Evolutionary conservation across 2,329 filamentous ascomycete genomes (phyloP).

Genomic region (Thermochaetoides dissita): DNA sequence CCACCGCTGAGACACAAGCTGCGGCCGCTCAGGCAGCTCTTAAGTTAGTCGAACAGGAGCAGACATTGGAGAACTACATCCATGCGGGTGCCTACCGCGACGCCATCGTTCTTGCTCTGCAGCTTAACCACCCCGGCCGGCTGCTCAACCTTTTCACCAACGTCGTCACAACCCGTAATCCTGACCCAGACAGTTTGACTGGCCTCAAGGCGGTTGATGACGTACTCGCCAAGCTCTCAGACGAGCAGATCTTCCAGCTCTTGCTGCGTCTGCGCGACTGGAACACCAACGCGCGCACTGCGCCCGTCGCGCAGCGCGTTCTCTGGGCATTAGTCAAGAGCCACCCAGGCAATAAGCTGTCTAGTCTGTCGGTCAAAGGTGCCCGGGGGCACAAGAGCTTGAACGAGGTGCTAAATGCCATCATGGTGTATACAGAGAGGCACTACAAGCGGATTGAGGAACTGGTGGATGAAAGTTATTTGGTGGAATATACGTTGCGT

Average conservation of each 20-base stretch:
- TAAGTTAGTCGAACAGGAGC: constrained; percentile 76
- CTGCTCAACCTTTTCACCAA: constrained; percentile 72
- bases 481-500: constrained; percentile 82
- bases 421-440: constrained; percentile 80
- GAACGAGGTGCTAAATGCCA: constrained; percentile 73
- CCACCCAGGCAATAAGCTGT: constrained; percentile 67
- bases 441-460: constrained; percentile 87
- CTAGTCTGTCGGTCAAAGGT: constrained; percentile 50
- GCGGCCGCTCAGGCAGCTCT: constrained; percentile 61
- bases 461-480: constrained; percentile 81
- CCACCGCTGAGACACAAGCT: constrained; percentile 64
- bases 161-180: constrained; percentile 51
- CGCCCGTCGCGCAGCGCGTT: constrained; percentile 72
- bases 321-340: constrained; percentile 65
- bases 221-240: constrained; percentile 63
- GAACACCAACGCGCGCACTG: constrained; percentile 90
- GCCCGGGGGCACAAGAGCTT: constrained; percentile 49
- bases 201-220: constrained; percentile 64
- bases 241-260: constrained; percentile 74
- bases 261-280: constrained; percentile 78
- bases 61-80: constrained; percentile 86
- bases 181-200: constrained; percentile 49
- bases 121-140: constrained; percentile 85
- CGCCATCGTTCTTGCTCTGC: constrained; percentile 79
- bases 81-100: constrained; percentile 77